Conservation (phyloP, 164 flowering plant genomes). For the Piper betle region DNA sequence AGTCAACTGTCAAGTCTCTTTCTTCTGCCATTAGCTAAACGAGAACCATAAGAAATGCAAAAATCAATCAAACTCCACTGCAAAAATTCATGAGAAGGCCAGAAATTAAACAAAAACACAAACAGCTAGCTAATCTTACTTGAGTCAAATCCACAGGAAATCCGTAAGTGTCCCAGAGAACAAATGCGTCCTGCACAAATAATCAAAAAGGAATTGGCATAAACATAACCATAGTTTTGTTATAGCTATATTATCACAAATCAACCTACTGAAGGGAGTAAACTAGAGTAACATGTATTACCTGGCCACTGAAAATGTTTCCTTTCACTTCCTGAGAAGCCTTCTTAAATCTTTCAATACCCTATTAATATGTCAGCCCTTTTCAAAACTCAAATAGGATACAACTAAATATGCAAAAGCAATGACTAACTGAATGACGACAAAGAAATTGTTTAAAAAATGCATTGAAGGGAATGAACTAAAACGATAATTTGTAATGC, state of each 20-base stretch:
- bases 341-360: slow-evolving; percentile 92
- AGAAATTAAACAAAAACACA: not conserved
- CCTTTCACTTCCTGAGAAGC: slow-evolving; percentile 83
- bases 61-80: not conserved
- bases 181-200: slow-evolving; percentile 84
- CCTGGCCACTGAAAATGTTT: slow-evolving; percentile 76
- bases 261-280: not conserved
- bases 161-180: slow-evolving; percentile 97
- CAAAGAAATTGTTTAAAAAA: too few species aligned
- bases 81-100: not conserved
- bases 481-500: too few species aligned
- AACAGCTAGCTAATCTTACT: slow-evolving; percentile 23
- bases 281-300: slow-evolving; percentile 10
- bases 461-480: too few species aligned
- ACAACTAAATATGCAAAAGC: not conserved
- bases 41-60: not conserved
- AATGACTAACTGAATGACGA: not conserved
- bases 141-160: slow-evolving; percentile 96
- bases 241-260: not conserved
- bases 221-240: not conserved
- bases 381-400: not conserved
- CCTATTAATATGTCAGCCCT: slow-evolving; percentile 28
- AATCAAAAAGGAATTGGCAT: not conserved
- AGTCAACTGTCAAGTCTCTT: slow-evolving; percentile 69
- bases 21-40: slow-evolving; percentile 96